Conservation (phyloP, 192 early-diverging fungal species). For the Backusella psychrophila region DNA sequence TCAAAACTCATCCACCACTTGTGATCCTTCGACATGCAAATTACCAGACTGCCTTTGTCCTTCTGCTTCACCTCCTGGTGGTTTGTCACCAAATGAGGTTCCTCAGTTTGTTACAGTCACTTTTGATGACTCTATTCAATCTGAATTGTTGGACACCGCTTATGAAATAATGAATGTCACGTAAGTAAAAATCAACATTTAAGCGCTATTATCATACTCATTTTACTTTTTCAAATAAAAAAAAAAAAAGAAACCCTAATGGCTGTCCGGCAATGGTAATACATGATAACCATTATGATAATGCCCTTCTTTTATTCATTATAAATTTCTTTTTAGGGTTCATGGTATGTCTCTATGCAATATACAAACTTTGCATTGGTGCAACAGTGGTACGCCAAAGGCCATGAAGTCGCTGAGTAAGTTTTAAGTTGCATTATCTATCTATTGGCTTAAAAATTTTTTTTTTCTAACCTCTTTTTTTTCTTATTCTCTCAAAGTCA, state of each 20-base stretch:
- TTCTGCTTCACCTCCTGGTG: constrained; percentile 44
- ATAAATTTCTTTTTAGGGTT: constrained; percentile 31
- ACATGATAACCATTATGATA: background rate
- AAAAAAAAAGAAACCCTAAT: constrained; percentile 41
- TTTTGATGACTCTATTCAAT: constrained; percentile 62
- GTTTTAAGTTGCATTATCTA: background rate
- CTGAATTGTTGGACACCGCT: constrained; percentile 22
- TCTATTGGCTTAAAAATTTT: background rate
- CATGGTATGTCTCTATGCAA: constrained; percentile 58
- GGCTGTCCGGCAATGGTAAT: constrained; percentile 28
- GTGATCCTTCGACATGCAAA: constrained; percentile 44
- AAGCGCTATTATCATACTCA: background rate
- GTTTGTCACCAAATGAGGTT: constrained; percentile 39
- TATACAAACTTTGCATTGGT: constrained; percentile 62
- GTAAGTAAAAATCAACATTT: constrained; percentile 15
- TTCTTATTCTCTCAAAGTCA: constrained; percentile 10
- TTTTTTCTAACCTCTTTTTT: background rate
- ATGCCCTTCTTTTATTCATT: background rate
- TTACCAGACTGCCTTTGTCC: constrained; percentile 51
- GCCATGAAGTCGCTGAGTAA: constrained; percentile 62
- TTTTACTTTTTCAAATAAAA: background rate
- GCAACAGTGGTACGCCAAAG: constrained; percentile 55
- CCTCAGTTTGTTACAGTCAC: constrained; percentile 60
- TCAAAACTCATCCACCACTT: constrained; percentile 19
- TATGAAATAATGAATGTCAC: constrained; percentile 29